phyloP scores from a whole-genome alignment of 108 stramenopile genomes.

The Nitzschia sp. region DNA sequence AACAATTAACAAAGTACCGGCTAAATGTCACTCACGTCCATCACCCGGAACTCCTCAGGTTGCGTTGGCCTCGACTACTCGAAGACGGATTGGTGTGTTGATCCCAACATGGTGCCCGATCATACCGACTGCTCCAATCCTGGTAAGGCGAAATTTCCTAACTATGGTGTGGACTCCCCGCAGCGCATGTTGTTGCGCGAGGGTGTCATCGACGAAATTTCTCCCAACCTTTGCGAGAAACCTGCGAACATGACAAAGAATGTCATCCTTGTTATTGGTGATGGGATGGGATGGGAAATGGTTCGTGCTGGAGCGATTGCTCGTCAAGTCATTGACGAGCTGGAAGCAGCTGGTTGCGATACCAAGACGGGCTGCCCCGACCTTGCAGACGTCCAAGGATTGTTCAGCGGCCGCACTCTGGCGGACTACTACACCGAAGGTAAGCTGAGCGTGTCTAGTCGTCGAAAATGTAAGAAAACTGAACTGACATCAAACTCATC shows the following conservation, averaged over 20 bases:
- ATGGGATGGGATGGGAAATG: conserved; percentile 71
- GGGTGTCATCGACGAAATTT: conserved; percentile 45
- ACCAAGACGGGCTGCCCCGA: conserved; percentile 41
- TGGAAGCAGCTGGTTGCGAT: conserved; percentile 48
- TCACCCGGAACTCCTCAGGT: too few relatives aligned
- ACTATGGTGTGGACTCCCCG: conserved; percentile 39
- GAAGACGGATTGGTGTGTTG: too few relatives aligned
- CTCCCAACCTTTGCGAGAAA: conserved; percentile 25
- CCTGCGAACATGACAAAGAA: conserved; percentile 37
- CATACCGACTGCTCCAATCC: not conserved
- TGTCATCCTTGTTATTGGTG: conserved; percentile 63
- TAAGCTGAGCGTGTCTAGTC: conserved; percentile 10
- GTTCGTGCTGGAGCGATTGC: conserved; percentile 67
- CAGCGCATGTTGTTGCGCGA: conserved; percentile 48
- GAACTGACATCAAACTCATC: not conserved
- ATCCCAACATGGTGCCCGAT: too few relatives aligned
- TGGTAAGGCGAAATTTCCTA: conserved; percentile 18
- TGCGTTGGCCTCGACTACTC: too few relatives aligned
- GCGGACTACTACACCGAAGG: conserved; percentile 63
- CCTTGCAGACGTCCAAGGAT: conserved; percentile 25
- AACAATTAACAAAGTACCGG: too few relatives aligned
- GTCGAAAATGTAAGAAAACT: not conserved
- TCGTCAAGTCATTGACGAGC: conserved; percentile 41
- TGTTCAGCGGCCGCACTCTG: conserved; percentile 47
- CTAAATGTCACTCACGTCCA: too few relatives aligned